These are phyloP conservation scores for Oryza coarctata DNA, from an alignment of 176 grass and related monocot genomes.

Conservation along the genomic window DNA sequence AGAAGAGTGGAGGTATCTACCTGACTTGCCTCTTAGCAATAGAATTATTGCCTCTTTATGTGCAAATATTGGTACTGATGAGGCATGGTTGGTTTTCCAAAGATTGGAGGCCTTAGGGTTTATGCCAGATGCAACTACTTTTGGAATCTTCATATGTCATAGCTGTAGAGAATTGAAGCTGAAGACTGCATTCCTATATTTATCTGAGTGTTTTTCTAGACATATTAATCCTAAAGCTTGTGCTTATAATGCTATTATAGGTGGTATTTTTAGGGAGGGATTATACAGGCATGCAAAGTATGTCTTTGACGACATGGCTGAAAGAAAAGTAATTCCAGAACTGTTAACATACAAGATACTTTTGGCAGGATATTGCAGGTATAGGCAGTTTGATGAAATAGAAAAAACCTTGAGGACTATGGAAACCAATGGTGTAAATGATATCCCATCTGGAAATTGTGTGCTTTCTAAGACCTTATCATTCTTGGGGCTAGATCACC, in stretches of 20 bases:
- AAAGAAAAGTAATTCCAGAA: constrained; percentile 59
- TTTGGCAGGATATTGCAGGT: constrained; percentile 85
- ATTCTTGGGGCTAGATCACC: constrained; percentile 66
- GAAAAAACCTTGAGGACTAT: constrained; percentile 59
- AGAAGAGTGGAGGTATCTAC: constrained; percentile 68
- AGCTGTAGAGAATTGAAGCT: constrained; percentile 70
- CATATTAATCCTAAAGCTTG: constrained; percentile 52
- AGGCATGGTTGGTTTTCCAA: constrained; percentile 69
- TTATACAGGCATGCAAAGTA: constrained; percentile 80
- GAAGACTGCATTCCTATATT: constrained; percentile 76
- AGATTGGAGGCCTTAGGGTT: constrained; percentile 78
- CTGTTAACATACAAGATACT: constrained; percentile 68
- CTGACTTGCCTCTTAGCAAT: constrained; percentile 67
- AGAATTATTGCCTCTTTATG: constrained; percentile 74
- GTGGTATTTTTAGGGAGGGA: constrained; percentile 69
- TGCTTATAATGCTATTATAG: constrained; percentile 84
- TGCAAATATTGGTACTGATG: constrained; percentile 55
- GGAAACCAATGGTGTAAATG: constrained; percentile 51
- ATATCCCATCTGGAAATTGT: constrained; percentile 51
- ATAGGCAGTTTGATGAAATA: constrained; percentile 86
- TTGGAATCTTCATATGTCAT: constrained; percentile 80
- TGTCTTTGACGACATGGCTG: constrained; percentile 85
- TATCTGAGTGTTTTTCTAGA: constrained; percentile 86
- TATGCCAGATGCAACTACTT: constrained; percentile 62
- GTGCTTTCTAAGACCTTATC: constrained; percentile 69